Conservation (phyloP, 495 filamentous ascomycete species). For the Lepidopterella palustris region DNA sequence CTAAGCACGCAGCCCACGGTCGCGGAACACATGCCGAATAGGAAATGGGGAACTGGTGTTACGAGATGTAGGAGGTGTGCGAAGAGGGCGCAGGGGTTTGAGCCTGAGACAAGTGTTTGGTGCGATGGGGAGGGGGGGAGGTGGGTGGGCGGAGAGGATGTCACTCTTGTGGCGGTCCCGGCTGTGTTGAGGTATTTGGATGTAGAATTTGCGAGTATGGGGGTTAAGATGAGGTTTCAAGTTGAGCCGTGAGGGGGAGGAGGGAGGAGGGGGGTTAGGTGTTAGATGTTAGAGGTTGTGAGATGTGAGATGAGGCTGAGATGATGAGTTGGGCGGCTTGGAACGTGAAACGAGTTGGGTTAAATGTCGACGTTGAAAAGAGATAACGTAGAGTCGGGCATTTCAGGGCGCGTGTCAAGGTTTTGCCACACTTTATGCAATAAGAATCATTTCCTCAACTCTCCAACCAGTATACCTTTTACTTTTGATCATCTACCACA, state of each 20-base stretch:
- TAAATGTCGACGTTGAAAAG: too few relatives aligned
- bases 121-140: slow-evolving; percentile 78
- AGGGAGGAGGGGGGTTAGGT: neutral
- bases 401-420: too few relatives aligned
- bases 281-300: neutral
- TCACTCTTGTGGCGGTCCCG: slow-evolving; percentile 84
- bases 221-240: slow-evolving; percentile 81
- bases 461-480: too few relatives aligned
- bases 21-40: slow-evolving; percentile 40
- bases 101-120: slow-evolving; percentile 70
- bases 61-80: slow-evolving; percentile 85
- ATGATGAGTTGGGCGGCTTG: too few relatives aligned
- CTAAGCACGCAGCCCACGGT: slow-evolving; percentile 74
- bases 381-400: too few relatives aligned
- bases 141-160: slow-evolving; percentile 82
- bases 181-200: slow-evolving; percentile 89
- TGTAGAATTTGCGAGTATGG: slow-evolving; percentile 92
- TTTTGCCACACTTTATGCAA: too few relatives aligned
- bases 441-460: too few relatives aligned
- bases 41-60: slow-evolving; percentile 51
- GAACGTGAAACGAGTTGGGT: too few relatives aligned
- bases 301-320: too few relatives aligned
- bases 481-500: too few relatives aligned
- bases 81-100: slow-evolving; percentile 42
- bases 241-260: slow-evolving; percentile 48